phyloP scores from a whole-genome alignment of 305 asterid genomes.

The Solanum chacoense region DNA sequence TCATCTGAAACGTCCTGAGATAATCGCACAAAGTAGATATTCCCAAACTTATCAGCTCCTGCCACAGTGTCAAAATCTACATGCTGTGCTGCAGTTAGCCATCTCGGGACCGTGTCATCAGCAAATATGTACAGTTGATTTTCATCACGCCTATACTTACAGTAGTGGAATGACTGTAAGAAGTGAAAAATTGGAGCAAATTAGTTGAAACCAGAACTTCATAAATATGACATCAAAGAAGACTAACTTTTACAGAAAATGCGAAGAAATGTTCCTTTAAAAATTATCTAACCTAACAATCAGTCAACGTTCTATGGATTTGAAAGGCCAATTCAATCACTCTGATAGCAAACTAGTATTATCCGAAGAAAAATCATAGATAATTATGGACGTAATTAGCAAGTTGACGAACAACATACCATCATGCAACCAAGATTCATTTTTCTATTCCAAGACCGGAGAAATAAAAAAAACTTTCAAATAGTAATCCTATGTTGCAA shows the following conservation, averaged over 20 bases:
- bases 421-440: background rate
- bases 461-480: background rate
- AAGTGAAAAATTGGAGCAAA: constrained; percentile 2
- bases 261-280: background rate
- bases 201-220: background rate
- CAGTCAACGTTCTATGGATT: background rate
- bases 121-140: constrained; percentile 98
- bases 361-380: background rate
- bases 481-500: background rate
- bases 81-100: constrained; percentile 87
- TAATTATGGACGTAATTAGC: background rate
- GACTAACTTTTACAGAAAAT: background rate
- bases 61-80: constrained; percentile 98
- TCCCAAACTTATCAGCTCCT: constrained; percentile 95
- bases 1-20: constrained; percentile 99
- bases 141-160: constrained; percentile 97
- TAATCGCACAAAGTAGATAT: constrained; percentile 79
- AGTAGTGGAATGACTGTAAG: constrained; percentile 90
- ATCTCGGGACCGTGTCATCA: constrained; percentile 97
- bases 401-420: background rate
- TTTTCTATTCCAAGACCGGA: background rate
- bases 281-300: background rate
- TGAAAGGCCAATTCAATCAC: background rate
- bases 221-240: background rate
- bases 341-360: background rate